Percentiles rank a stretch among this genome's conserved stretches.
These are phyloP conservation scores for Diphasiastrum complanatum DNA, from an alignment of 83 land plant genomes.

Conservation along the genomic window DNA sequence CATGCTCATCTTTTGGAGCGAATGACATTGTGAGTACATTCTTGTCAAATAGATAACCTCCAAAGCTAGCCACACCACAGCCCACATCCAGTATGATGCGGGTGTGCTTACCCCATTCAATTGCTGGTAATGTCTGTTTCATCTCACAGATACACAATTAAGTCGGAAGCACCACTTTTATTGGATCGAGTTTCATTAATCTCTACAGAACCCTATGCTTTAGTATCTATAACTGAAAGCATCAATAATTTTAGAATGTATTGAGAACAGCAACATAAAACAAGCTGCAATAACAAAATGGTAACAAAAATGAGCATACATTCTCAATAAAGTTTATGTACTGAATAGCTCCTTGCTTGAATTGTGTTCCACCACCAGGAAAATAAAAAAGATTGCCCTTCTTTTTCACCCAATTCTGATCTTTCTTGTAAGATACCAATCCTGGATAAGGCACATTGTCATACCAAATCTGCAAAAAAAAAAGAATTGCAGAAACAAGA, in stretches of 20 bases:
- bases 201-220: too few species aligned
- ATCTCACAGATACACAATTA: too few species aligned
- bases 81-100: slow-evolving; percentile 24
- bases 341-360: slow-evolving; percentile 89
- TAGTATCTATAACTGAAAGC: too few species aligned
- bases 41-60: slow-evolving; percentile 24
- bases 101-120: slow-evolving; percentile 24
- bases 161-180: too few species aligned
- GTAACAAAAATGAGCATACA: slow-evolving; percentile 34
- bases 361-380: slow-evolving; percentile 98
- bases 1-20: slow-evolving; percentile 17
- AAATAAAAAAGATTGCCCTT: slow-evolving; percentile 60
- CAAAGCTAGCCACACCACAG: slow-evolving; percentile 29
- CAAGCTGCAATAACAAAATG: too few species aligned
- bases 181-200: too few species aligned
- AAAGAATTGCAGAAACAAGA: not conserved
- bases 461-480: slow-evolving; percentile 67
- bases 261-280: too few species aligned
- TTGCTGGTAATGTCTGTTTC: slow-evolving; percentile 17
- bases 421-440: slow-evolving; percentile 79
- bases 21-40: slow-evolving; percentile 16
- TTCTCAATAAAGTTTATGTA: slow-evolving; percentile 81
- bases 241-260: too few species aligned
- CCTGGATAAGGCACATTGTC: slow-evolving; percentile 77
- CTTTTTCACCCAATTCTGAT: slow-evolving; percentile 92